These are phyloP conservation scores for Leishmania amazonensis DNA, from an alignment of 208 protist species.

Conservation along the genomic window DNA sequence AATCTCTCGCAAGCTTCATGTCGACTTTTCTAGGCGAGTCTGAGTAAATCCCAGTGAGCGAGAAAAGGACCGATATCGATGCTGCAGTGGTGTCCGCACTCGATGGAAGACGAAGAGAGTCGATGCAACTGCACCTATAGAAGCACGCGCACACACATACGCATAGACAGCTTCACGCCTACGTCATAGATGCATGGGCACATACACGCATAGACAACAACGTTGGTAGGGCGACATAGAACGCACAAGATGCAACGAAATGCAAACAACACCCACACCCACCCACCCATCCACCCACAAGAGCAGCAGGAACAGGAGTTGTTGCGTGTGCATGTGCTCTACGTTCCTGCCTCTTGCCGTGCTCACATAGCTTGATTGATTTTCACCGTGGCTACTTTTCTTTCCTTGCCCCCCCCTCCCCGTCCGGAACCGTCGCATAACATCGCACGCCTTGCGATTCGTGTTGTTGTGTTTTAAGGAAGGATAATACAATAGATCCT, in stretches of 20 bases:
- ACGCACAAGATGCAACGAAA: background rate
- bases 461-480: background rate
- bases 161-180: background rate
- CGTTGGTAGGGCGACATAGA: background rate
- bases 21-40: background rate
- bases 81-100: background rate
- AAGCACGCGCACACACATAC: background rate
- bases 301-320: background rate
- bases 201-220: background rate
- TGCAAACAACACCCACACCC: background rate
- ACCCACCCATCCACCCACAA: background rate
- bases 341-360: background rate
- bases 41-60: no score
- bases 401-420: background rate
- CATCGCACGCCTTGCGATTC: background rate
- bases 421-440: background rate
- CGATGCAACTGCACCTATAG: background rate
- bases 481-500: background rate
- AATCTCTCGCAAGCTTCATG: background rate
- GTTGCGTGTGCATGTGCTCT: background rate
- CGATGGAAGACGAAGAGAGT: background rate
- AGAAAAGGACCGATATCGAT: background rate
- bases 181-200: background rate
- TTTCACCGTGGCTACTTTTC: background rate
- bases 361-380: background rate